A percentile compares a stretch with the other conserved stretches of the same genome.
Evolutionary conservation across 2,329 filamentous ascomycete species (phyloP).

Genomic region (Penicillium hesseltinei): DNA sequence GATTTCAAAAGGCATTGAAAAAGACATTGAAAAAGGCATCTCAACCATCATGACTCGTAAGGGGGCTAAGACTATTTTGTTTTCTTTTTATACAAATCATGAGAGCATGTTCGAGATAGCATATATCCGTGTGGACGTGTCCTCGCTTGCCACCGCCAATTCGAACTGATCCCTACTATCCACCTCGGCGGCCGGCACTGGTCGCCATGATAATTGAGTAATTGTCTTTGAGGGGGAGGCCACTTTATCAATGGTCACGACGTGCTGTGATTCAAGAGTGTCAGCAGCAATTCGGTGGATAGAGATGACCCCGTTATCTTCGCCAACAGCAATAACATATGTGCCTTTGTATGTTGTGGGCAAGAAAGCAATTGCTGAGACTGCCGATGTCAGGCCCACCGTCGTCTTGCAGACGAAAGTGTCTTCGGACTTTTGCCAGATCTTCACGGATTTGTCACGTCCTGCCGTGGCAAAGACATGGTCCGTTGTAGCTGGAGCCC

Average conservation of each 20-base stretch:
- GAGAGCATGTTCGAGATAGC: conserved; percentile 32
- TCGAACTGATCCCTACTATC: conserved; percentile 25
- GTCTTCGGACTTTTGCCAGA: conserved; percentile 57
- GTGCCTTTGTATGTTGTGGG: conserved; percentile 27
- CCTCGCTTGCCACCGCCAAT: conserved; percentile 48
- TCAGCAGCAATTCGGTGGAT: conserved; percentile 41
- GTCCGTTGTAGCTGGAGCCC: conserved; percentile 59
- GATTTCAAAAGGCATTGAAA: neutral
- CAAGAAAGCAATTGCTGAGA: conserved; percentile 71
- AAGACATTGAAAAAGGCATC: neutral
- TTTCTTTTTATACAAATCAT: conserved; percentile 21
- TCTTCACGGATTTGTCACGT: conserved; percentile 78
- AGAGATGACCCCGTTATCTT: conserved; percentile 48
- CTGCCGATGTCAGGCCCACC: conserved; percentile 57
- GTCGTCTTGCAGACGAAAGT: conserved; percentile 54
- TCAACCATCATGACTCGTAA: conserved; percentile 12
- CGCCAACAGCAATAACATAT: conserved; percentile 46
- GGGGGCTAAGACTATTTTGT: neutral
- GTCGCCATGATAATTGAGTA: conserved; percentile 68
- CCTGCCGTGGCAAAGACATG: conserved; percentile 79
- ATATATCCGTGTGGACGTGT: conserved; percentile 45
- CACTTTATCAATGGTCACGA: conserved; percentile 33
- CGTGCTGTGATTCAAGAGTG: conserved; percentile 29
- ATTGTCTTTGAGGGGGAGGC: conserved; percentile 63
- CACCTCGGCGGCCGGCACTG: conserved; percentile 29